Base-by-base conservation (phyloP, 2,329 filamentous ascomycete species). In the Macrophomina phaseolina region DNA sequence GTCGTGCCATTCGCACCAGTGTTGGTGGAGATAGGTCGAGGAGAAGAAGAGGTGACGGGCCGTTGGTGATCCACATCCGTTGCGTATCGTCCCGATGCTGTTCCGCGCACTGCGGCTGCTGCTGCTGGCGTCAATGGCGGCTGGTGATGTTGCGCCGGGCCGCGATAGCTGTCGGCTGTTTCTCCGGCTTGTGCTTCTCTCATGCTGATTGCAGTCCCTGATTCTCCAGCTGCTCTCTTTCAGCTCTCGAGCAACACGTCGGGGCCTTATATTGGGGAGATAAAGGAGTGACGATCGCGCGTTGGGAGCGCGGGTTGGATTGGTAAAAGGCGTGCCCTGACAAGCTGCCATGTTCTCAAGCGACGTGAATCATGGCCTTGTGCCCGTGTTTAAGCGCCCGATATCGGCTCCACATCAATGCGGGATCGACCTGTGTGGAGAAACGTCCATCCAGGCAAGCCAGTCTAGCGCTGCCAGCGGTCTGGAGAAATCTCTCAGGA, bases 381-480 rank as follows among this genome's bases (percentile, higher is more conserved):
- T 34, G 51, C 52, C 63, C 63, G 51, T 30, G 45, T 62, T 30
- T 62, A 65, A 55, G 42, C 52, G 30, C 30, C 63, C 63, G 63
- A 65, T 49, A 58, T 65, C 63, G 63, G 63, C 63, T 46, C 45
- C 23, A 32, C 7, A 30, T 40, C 38, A 14, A 8, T 11, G 5
- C 34, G 32, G 38, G 38, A 30, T 14, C 38, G 4, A 16, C 18
- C 16, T n/a, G 36, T 7, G 14, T 36, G 58, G 58, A 62, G 45
- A n/a, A n/a, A 49, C 28, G n/a, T 40, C n/a, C 58, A 11, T 49
- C 28, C 49, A 45, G 58, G 38, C n/a, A 46, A 34, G 34, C 45
- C 23, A 28, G 11, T 36, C 42, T 49, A 32, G 32, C 34, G 58
- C 45, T 49, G 45, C 23, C 58, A 16, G 46, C 58, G 42, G 32